A percentile compares a stretch with the other conserved stretches of the same genome.
Evolutionary conservation across 176 grass and related monocot species (phyloP).

Genomic region (Coix lacrymajobi): DNA sequence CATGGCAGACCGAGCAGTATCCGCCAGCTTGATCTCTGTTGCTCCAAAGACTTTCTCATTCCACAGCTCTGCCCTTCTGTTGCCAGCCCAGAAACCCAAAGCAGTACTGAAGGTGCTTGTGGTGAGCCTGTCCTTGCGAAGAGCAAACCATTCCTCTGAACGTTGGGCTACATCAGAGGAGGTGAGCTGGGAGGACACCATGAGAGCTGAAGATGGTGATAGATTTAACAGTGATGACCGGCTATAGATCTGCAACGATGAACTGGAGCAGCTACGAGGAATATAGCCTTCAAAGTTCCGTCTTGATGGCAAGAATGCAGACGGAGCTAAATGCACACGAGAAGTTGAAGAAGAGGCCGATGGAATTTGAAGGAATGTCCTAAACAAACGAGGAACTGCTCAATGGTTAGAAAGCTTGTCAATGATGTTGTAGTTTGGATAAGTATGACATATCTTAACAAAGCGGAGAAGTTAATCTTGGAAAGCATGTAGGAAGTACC

Average conservation of each 20-base stretch:
- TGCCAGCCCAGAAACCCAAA: constrained; percentile 84
- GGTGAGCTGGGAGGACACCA: constrained; percentile 46
- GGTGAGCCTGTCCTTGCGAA: constrained; percentile 95
- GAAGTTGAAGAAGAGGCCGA: constrained; percentile 20
- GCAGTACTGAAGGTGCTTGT: constrained; percentile 96
- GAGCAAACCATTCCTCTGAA: constrained; percentile 96
- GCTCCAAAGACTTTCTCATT: constrained; percentile 76
- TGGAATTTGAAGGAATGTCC: constrained; percentile 35
- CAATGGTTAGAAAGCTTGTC: constrained; percentile 44
- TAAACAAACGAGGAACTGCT: constrained; percentile 57
- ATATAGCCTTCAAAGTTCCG: constrained; percentile 71
- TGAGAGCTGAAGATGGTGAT: constrained; percentile 39
- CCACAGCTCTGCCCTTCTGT: constrained; percentile 79
- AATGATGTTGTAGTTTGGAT: constrained; percentile 1
- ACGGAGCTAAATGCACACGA: constrained; percentile 8
- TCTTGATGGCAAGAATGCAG: constrained; percentile 48
- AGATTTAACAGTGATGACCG: constrained; percentile 37
- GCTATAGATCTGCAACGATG: constrained; percentile 41
- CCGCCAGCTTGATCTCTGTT: constrained; percentile 47
- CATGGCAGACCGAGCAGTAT: constrained; percentile 73
- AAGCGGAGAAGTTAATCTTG: constrained; percentile 6
- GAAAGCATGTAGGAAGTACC: constrained; percentile 27
- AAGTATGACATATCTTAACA: background rate
- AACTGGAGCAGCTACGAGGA: constrained; percentile 57
- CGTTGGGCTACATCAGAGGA: constrained; percentile 65